A percentile compares a stretch with the other conserved stretches of the same genome.
Conservation (phyloP, 73 alveolate genomes). For the Tetrahymena borealis region DNA sequence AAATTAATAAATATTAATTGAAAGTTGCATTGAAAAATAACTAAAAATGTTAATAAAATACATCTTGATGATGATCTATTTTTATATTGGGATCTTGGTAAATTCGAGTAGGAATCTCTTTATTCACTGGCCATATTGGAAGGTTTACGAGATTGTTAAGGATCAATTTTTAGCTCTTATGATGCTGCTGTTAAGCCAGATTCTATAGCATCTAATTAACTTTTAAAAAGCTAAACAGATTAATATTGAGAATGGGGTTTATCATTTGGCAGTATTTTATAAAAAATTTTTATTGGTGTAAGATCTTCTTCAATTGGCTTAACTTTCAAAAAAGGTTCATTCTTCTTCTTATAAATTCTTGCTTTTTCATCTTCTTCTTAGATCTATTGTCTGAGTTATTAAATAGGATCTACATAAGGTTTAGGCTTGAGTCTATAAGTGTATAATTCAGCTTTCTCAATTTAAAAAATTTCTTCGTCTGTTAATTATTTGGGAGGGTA, state of each 20-base stretch:
- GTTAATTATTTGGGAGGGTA: neutral
- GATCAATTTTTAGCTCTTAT: neutral
- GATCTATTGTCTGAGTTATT: neutral
- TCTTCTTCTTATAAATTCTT: neutral
- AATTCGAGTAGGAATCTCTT: neutral
- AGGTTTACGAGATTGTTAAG: neutral
- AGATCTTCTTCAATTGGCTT: neutral
- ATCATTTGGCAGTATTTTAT: neutral
- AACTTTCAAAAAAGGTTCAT: neutral
- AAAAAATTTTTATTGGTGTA: neutral
- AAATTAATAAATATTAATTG: too few relatives aligned
- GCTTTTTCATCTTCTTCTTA: neutral
- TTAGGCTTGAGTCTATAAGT: neutral
- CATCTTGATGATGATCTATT: neutral
- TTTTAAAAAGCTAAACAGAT: neutral
- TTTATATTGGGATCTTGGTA: neutral
- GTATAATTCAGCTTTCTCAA: neutral
- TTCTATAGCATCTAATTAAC: neutral
- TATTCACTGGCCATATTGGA: neutral
- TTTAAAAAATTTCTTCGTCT: neutral
- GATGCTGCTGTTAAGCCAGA: neutral
- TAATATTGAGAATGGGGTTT: neutral
- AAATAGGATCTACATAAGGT: neutral
- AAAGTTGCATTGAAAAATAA: neutral
- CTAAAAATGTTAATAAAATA: neutral